Base-by-base conservation (phyloP, 805 yeast species). In the Hanseniaspora valbyensis region DNA sequence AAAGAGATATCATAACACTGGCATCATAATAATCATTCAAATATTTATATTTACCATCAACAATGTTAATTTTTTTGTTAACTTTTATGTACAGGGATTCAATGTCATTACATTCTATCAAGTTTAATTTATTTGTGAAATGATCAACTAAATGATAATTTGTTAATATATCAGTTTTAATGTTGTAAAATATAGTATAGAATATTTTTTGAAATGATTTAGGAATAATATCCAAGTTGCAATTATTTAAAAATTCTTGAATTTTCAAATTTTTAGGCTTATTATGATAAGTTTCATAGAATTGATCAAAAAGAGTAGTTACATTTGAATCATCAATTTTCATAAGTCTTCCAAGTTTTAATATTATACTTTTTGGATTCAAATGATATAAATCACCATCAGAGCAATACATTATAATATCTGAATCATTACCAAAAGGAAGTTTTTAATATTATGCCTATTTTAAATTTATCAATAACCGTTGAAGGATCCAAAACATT, bases 321-420 rank as follows among this genome's bases (percentile, higher is more conserved):
- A 25, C 21, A 14, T 24, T 39, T 14, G 5, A n/a, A 7, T 26
- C 32, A 25, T 39, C n/a, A 13, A 39, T 24, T 9, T 25, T 39
- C 12, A 25, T 4, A 10, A 39, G 24, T n/a, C 13, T 14, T 8
- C 42, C 42, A 8, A 39, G 4, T 26, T 39, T 39, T 10, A 39
- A 39, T 8, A 24, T 25, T 4, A 39, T 39, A 8, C 12, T 25
- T n/a, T 39, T 39, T 4, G 42, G 42, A 39, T 39, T 39, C 22
- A 39, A 26, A 25, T 24, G 13, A n/a, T 39, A 39, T 21, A 39
- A 39, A 4, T 39, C 42, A 13, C 42, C 42, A 39, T 39, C 42
- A 10, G 42, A 39, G 14, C 42, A 39, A 16, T 39, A 39, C 29
- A 39, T 39, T 7, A 39, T 16, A 25, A 39, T 8, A 16, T 39